Evolutionary conservation across 1,284 basidiomycete species (phyloP).

Genomic region (Rhodotorula sp.): DNA sequence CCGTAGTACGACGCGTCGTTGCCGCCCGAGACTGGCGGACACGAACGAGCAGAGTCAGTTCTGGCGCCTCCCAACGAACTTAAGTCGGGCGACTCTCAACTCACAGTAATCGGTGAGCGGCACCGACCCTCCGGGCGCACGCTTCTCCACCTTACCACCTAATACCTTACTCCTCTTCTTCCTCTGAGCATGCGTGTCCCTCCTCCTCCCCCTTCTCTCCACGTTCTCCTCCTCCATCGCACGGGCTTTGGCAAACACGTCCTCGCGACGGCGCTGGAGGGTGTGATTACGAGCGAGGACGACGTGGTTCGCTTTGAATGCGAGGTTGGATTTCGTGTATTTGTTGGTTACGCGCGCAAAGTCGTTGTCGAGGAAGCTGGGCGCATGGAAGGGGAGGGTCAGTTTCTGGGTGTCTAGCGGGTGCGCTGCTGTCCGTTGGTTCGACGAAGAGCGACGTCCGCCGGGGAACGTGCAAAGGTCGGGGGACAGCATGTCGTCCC

Average conservation of each 20-base stretch:
- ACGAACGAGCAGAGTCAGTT: background rate
- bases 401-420: background rate
- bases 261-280: conserved; percentile 17
- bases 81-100: too few species aligned
- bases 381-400: background rate
- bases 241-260: conserved; percentile 18
- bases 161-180: background rate
- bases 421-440: background rate
- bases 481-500: too few species aligned
- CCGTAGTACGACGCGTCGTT: conserved; percentile 38
- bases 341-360: conserved; percentile 23
- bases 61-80: too few species aligned
- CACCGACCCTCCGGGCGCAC: conserved; percentile 20
- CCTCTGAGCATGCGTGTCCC: background rate
- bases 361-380: conserved; percentile 36
- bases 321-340: conserved; percentile 14
- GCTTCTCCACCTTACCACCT: conserved; percentile 6
- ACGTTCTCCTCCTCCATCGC: conserved; percentile 21
- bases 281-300: conserved; percentile 2
- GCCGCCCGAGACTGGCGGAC: conserved; percentile 28
- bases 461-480: too few species aligned
- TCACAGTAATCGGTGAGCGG: conserved; percentile 37
- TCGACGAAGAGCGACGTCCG: too few species aligned
- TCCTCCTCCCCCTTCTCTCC: background rate
- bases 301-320: conserved; percentile 30